Base-by-base conservation (phyloP, 352 stramenopile species). In the Phytophthora tentaculata region DNA sequence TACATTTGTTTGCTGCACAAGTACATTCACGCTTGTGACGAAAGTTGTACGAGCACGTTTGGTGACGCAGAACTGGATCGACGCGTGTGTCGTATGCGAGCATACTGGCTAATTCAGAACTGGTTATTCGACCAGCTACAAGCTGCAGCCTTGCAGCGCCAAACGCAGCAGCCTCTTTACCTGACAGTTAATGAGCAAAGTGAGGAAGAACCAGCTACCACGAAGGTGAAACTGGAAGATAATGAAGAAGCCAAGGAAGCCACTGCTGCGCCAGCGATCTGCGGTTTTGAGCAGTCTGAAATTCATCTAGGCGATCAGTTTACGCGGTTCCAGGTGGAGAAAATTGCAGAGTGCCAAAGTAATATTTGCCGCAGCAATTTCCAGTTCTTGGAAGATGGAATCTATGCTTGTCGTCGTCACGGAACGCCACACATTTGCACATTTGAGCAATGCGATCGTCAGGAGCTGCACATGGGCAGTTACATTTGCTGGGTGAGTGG, bases 21-120 rank as follows among this genome's bases (percentile, higher is more conserved):
- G 59, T 94, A 94, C 50, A 87, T 92, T n/a, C 86, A 94, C 52
- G 83, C 86, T 2, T 94, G 86, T 57, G 83, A 94, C 62, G 86
- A 89, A 62, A 62, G 57, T 20, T 94, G 86, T 29, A 94, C 86
- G 3, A 94, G 86, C 60, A 73, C 74, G 7, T 79, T 79, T 56
- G 74, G 73, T 1, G 84, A 90, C 41, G 69, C 81, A 0, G 82
- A 89, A 48, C 65, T 89, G 16, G 83, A 94, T 63, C 72, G 76
- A 24, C 82, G 84, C 28, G 86, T 94, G 50, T 94, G 86, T 44
- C 61, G 57, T 0, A 87, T 94, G 78, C 79, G 86, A 45, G 86
- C 86, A 12, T 92, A 85, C 55, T 92, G 83, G 86, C 71, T 94
- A 2, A 73, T 94, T 26, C 86, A 94, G 50, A 92, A 89, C 49